Evolutionary conservation across 2,329 filamentous ascomycete species (phyloP).

Genomic region (Paraphoma sp.): DNA sequence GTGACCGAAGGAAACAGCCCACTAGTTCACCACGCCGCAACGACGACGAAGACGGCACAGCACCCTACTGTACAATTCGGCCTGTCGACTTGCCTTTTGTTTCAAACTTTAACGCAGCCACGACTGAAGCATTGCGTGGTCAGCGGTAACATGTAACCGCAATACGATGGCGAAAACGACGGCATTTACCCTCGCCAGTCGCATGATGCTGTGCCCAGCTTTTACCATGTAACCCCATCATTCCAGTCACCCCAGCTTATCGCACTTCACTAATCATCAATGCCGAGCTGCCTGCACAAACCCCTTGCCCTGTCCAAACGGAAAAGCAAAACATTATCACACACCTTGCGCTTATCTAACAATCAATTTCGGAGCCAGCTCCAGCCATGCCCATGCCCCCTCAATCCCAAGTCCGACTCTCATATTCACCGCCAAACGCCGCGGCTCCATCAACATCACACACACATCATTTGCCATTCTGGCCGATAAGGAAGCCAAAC

Average conservation of each 20-base stretch:
- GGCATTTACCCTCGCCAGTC: neutral
- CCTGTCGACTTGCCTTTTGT: no score
- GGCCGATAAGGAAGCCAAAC: neutral
- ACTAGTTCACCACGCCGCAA: neutral
- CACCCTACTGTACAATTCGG: no score
- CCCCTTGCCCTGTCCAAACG: neutral
- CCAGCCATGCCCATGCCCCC: neutral
- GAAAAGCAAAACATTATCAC: neutral
- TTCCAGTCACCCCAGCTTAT: neutral
- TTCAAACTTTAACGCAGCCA: no score
- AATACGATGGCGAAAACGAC: neutral
- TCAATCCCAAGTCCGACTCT: neutral
- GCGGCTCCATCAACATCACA: neutral
- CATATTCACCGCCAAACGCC: neutral
- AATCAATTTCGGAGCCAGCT: neutral
- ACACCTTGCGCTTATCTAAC: neutral
- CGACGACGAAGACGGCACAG: neutral
- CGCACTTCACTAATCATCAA: neutral
- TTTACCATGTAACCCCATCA: neutral
- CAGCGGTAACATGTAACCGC: neutral
- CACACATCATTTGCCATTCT: neutral
- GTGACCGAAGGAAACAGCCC: neutral
- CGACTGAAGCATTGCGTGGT: no score
- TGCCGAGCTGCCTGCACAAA: neutral
- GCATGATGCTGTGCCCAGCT: no score